Conservation (phyloP, 257 asterid species). For the Eucommia ulmoides region DNA sequence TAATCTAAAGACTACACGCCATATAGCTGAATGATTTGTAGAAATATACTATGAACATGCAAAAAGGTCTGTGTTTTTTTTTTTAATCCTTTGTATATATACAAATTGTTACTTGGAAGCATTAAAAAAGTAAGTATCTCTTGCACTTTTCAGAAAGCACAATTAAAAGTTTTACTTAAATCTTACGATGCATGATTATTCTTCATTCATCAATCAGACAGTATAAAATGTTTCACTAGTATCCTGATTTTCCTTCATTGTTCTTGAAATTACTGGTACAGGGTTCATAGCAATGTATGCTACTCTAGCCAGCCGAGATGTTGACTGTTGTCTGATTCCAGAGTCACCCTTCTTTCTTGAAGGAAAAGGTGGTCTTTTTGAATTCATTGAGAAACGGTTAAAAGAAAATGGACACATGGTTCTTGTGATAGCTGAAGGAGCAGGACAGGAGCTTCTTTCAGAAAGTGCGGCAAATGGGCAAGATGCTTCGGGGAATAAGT, state of each 20-base stretch:
- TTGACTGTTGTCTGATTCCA: slow-evolving; percentile 90
- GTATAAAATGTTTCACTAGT: too few species aligned
- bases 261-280: slow-evolving; percentile 18
- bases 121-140: too few species aligned
- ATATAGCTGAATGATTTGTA: too few species aligned
- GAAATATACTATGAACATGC: too few species aligned
- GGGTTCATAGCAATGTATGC: slow-evolving; percentile 95
- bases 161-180: too few species aligned
- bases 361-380: slow-evolving; percentile 75
- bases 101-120: too few species aligned
- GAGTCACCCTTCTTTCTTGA: slow-evolving; percentile 86
- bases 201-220: too few species aligned
- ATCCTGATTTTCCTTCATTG: neutral
- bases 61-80: too few species aligned
- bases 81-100: too few species aligned
- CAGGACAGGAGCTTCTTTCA: slow-evolving; percentile 79
- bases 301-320: slow-evolving; percentile 94
- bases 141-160: too few species aligned
- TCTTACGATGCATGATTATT: too few species aligned
- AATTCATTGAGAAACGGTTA: slow-evolving; percentile 52
- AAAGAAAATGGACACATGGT: slow-evolving; percentile 91
- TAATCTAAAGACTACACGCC: too few species aligned
- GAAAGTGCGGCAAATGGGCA: slow-evolving; percentile 24
- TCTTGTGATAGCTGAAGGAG: slow-evolving; percentile 91
- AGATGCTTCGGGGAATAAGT: slow-evolving; percentile 91